phyloP scores from a whole-genome alignment of 2,329 filamentous ascomycete genomes.

The Conoideocrella luteorostrata region DNA sequence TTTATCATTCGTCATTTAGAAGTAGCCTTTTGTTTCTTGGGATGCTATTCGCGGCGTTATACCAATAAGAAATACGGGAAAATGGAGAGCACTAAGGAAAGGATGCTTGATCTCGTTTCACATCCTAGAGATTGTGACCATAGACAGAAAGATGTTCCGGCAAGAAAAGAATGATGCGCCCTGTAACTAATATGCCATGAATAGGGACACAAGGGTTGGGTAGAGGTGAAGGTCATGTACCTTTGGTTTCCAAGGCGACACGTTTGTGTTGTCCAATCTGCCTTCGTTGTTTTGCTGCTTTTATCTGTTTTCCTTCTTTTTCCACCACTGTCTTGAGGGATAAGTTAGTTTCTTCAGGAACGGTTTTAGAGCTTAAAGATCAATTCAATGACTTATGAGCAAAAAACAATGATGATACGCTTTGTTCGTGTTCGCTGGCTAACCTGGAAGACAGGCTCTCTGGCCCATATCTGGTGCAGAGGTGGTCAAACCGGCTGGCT shows the following conservation, averaged over 20 bases:
- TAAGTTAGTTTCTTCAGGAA: not conserved
- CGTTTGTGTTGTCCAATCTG: constrained; percentile 13
- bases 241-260: constrained; percentile 18
- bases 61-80: not conserved
- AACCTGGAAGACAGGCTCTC: too few relatives aligned
- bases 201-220: constrained; percentile 25
- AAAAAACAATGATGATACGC: too few relatives aligned
- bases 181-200: constrained; percentile 31
- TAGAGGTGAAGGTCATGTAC: constrained; percentile 27
- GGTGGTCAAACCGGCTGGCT: too few relatives aligned
- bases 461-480: too few relatives aligned
- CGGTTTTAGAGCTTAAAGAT: constrained; percentile 5
- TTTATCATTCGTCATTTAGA: constrained; percentile 3
- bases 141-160: constrained; percentile 26
- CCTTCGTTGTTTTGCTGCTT: constrained; percentile 12
- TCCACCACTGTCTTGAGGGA: not conserved
- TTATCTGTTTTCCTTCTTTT: constrained; percentile 6
- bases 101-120: constrained; percentile 19
- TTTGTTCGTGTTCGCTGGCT: too few relatives aligned
- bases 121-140: constrained; percentile 26
- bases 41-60: constrained; percentile 3
- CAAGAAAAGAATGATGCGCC: constrained; percentile 17
- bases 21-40: constrained; percentile 10
- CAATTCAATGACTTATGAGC: constrained; percentile 5
- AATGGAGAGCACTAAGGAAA: constrained; percentile 15